A percentile compares a stretch with the other conserved stretches of the same genome.
phyloP scores from a whole-genome alignment of 2,329 filamentous ascomycete species.

The Colletotrichum sp. region DNA sequence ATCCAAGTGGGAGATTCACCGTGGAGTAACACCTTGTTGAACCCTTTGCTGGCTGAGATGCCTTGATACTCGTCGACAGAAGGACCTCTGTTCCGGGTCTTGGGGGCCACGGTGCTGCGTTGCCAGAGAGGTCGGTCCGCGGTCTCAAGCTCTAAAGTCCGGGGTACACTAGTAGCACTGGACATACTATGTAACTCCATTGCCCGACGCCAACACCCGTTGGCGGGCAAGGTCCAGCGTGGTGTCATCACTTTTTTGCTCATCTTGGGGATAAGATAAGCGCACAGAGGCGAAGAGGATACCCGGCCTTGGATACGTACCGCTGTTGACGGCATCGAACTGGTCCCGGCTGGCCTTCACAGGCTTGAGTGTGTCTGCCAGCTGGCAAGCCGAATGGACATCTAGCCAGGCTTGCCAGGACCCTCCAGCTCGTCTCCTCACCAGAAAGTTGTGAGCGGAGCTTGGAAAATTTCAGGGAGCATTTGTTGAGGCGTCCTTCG shows the following conservation, averaged over 20 bases:
- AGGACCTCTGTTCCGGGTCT: not conserved
- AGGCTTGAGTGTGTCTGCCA: not conserved
- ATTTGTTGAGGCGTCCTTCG: slow-evolving; percentile 12
- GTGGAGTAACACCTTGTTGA: not conserved
- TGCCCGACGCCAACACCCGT: not conserved
- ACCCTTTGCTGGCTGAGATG: not conserved
- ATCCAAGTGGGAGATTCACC: not conserved
- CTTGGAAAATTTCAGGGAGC: not conserved
- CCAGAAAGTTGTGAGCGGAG: slow-evolving; percentile 14
- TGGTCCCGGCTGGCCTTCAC: not conserved
- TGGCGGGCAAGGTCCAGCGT: not conserved
- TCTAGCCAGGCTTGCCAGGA: not conserved
- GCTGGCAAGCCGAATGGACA: not conserved
- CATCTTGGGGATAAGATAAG: not conserved
- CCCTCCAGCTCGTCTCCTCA: not conserved
- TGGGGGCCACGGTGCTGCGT: not conserved
- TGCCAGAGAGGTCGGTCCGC: not conserved
- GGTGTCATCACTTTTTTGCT: not conserved
- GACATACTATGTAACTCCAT: not conserved
- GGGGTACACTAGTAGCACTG: slow-evolving; percentile 7
- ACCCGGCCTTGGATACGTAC: not conserved
- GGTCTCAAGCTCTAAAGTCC: slow-evolving; percentile 15
- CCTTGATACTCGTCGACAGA: not conserved
- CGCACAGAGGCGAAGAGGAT: not conserved
- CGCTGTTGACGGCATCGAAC: not conserved